These are phyloP conservation scores for Ziziphus jujuba DNA, from an alignment of 306 rosid genomes.

Conservation along the genomic window DNA sequence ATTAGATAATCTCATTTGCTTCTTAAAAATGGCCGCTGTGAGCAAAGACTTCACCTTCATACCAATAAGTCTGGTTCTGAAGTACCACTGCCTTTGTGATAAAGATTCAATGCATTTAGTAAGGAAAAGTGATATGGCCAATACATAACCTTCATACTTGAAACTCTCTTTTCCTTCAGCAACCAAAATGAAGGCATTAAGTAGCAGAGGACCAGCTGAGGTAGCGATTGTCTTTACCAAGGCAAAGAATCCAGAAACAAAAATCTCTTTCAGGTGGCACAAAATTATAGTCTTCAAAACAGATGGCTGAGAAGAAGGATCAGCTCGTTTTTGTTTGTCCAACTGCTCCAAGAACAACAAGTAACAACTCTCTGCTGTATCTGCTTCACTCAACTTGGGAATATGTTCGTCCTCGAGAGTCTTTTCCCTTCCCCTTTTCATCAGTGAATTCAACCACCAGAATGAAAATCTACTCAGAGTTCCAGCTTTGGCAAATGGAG, in stretches of 20 bases:
- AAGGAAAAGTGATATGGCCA: slow-evolving; percentile 59
- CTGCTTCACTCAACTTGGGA: slow-evolving; percentile 59
- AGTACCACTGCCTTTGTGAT: slow-evolving; percentile 91
- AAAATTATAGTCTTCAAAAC: slow-evolving; percentile 46
- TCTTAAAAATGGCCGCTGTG: slow-evolving; percentile 70
- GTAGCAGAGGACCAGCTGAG: slow-evolving; percentile 77
- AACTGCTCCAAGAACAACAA: slow-evolving; percentile 45
- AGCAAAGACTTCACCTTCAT: slow-evolving; percentile 67
- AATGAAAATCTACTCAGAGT: slow-evolving; percentile 49
- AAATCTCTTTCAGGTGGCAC: slow-evolving; percentile 68
- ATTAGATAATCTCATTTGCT: slow-evolving; percentile 69
- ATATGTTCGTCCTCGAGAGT: slow-evolving; percentile 63
- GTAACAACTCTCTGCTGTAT: slow-evolving; percentile 74
- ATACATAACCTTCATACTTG: slow-evolving; percentile 68
- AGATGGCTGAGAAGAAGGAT: slow-evolving; percentile 52
- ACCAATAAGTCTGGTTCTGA: slow-evolving; percentile 69
- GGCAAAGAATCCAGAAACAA: slow-evolving; percentile 77
- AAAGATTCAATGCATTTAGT: slow-evolving; percentile 62
- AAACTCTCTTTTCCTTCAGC: slow-evolving; percentile 77
- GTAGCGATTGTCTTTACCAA: slow-evolving; percentile 59
- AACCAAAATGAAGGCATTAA: slow-evolving; percentile 76
- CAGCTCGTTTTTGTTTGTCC: slow-evolving; percentile 46
- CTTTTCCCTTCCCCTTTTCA: slow-evolving; percentile 72
- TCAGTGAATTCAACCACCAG: slow-evolving; percentile 87
- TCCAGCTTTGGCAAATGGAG: slow-evolving; percentile 69